phyloP scores from a whole-genome alignment of 768 basidiomycete genomes.

The Baorangia bicolor region DNA sequence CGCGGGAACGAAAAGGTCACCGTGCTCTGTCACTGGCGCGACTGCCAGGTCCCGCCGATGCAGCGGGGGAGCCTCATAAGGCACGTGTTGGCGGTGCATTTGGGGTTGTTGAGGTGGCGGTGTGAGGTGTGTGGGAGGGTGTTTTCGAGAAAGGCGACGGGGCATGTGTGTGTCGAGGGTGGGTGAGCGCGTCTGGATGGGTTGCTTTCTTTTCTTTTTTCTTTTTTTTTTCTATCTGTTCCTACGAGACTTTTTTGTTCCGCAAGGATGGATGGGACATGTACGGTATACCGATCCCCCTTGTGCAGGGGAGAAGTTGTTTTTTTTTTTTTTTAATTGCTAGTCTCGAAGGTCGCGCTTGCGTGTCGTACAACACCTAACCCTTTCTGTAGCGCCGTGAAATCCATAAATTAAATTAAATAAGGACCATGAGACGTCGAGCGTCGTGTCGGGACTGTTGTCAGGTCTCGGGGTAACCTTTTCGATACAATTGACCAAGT shows the following conservation, averaged over 20 bases:
- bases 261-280: background rate
- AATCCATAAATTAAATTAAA: too few species aligned
- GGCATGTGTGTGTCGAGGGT: constrained; percentile 5
- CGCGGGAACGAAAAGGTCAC: constrained; percentile 18
- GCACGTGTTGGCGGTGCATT: constrained; percentile 19
- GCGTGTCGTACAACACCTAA: too few species aligned
- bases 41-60: constrained; percentile 16
- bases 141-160: constrained; percentile 18
- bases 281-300: too few species aligned
- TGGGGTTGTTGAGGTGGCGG: constrained; percentile 12
- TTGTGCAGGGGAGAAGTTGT: too few species aligned
- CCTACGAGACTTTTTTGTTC: background rate
- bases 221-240: background rate
- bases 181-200: background rate
- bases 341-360: too few species aligned
- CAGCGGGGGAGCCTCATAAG: constrained; percentile 20
- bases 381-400: too few species aligned
- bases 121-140: constrained; percentile 13
- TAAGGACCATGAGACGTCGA: too few species aligned
- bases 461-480: too few species aligned
- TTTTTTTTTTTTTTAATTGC: too few species aligned
- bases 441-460: too few species aligned
- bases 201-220: background rate
- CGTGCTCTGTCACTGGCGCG: constrained; percentile 11
- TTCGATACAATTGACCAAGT: too few species aligned